Evolutionary conservation across 495 filamentous ascomycete species (phyloP).

Genomic region (Xylaria longipes): DNA sequence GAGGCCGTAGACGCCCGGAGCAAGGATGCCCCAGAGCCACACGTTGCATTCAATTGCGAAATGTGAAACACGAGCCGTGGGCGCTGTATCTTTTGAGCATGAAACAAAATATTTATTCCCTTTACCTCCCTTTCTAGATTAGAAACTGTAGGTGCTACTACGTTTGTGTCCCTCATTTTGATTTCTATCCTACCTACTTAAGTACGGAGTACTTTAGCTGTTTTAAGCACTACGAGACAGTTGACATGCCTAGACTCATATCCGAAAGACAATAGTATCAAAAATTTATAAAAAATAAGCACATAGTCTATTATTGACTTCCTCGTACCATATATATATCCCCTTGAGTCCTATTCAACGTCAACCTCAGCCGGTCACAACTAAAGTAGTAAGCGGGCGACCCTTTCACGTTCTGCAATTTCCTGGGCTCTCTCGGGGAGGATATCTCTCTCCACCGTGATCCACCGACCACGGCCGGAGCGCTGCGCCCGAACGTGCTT

Average conservation of each 20-base stretch:
- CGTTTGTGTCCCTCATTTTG: neutral
- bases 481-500: conserved; percentile 45
- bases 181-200: neutral
- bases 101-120: neutral
- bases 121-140: neutral
- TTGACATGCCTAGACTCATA: neutral
- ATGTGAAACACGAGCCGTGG: conserved; percentile 1
- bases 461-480: conserved; percentile 45
- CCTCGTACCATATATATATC: neutral
- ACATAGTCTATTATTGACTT: neutral
- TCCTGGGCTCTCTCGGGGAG: conserved; percentile 30
- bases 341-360: neutral
- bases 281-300: neutral
- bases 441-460: conserved; percentile 47
- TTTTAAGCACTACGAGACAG: neutral
- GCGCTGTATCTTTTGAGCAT: neutral
- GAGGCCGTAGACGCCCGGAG: conserved; percentile 16
- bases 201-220: too few species aligned
- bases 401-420: conserved; percentile 16
- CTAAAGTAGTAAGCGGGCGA: conserved; percentile 17
- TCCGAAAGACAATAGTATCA: neutral
- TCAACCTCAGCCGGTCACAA: neutral
- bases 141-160: neutral
- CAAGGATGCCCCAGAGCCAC: neutral
- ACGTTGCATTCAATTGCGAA: neutral